Conservation (phyloP, 768 basidiomycete species). For the Lyophyllum atratum region DNA sequence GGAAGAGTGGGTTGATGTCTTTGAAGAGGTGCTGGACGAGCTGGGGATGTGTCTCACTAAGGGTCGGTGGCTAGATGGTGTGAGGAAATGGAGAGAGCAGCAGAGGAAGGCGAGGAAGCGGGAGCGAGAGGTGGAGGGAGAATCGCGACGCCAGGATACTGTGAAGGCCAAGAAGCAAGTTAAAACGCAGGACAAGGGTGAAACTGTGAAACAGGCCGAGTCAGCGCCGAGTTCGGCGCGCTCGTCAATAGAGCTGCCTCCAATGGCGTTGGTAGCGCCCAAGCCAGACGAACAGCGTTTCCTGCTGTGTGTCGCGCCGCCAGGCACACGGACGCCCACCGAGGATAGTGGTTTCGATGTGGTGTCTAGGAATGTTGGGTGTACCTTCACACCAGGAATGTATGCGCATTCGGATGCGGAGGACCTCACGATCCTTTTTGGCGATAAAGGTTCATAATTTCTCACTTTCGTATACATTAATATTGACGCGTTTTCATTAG, state of each 20-base stretch:
- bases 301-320: conserved; percentile 51
- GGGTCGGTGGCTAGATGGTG: conserved; percentile 49
- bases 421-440: conserved; percentile 16
- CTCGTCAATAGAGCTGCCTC: conserved; percentile 16
- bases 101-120: conserved; percentile 20
- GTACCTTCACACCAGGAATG: conserved; percentile 42
- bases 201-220: not conserved
- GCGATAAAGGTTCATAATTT: conserved; percentile 1
- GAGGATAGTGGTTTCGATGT: conserved; percentile 45
- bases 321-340: conserved; percentile 29
- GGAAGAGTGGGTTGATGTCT: conserved; percentile 43
- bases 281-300: conserved; percentile 40
- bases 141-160: conserved; percentile 18
- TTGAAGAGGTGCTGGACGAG: conserved; percentile 51
- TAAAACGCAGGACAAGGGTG: conserved; percentile 10
- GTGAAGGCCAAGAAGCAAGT: conserved; percentile 1
- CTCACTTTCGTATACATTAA: too few species aligned
- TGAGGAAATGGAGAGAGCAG: conserved; percentile 35
- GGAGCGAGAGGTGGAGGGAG: conserved; percentile 20
- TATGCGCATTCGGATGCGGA: conserved; percentile 41
- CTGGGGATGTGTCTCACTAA: conserved; percentile 39
- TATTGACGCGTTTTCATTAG: not conserved
- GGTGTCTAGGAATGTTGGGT: conserved; percentile 39
- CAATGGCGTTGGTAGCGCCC: conserved; percentile 26
- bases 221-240: conserved; percentile 21